A percentile compares a stretch with the other conserved stretches of the same genome.
These are phyloP conservation scores for Hyaloscypha variabilis DNA, from an alignment of 495 filamentous ascomycete species.

Conservation along the genomic window DNA sequence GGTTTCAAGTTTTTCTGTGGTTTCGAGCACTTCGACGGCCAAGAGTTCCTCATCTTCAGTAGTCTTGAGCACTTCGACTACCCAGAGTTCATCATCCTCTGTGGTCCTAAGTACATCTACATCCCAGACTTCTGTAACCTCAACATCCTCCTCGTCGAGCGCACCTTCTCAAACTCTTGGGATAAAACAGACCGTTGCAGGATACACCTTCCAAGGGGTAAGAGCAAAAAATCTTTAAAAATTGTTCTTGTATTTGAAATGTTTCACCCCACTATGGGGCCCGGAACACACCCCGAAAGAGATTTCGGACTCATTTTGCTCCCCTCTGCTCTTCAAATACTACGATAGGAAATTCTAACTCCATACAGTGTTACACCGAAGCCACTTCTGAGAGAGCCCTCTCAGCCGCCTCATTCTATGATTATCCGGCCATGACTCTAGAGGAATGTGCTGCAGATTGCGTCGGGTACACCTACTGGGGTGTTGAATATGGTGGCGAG, in stretches of 20 bases:
- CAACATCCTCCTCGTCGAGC: slow-evolving; percentile 13
- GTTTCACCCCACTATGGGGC: too few species aligned
- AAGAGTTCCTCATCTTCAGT: slow-evolving; percentile 2
- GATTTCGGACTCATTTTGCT: too few species aligned
- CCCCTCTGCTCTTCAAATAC: too few species aligned
- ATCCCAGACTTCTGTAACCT: neutral
- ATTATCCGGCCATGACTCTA: slow-evolving; percentile 48
- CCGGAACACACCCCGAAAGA: too few species aligned
- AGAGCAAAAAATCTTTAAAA: too few species aligned
- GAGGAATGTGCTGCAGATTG: slow-evolving; percentile 49
- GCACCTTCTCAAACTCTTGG: slow-evolving; percentile 26
- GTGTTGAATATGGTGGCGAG: slow-evolving; percentile 51
- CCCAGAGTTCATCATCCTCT: too few species aligned
- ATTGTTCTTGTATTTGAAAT: too few species aligned
- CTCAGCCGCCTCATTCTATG: slow-evolving; percentile 29
- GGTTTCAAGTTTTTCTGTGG: neutral
- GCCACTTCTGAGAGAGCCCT: slow-evolving; percentile 34
- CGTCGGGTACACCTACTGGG: slow-evolving; percentile 46
- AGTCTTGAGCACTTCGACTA: too few species aligned
- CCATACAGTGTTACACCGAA: slow-evolving; percentile 56
- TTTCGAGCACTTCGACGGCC: neutral
- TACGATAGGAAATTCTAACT: too few species aligned
- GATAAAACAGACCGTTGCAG: slow-evolving; percentile 37
- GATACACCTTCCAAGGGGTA: slow-evolving; percentile 44
- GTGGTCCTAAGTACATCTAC: slow-evolving; percentile 9